These are phyloP conservation scores for Globisporangium rhizosaccharum DNA, from an alignment of 352 stramenopile species.

Conservation along the genomic window DNA sequence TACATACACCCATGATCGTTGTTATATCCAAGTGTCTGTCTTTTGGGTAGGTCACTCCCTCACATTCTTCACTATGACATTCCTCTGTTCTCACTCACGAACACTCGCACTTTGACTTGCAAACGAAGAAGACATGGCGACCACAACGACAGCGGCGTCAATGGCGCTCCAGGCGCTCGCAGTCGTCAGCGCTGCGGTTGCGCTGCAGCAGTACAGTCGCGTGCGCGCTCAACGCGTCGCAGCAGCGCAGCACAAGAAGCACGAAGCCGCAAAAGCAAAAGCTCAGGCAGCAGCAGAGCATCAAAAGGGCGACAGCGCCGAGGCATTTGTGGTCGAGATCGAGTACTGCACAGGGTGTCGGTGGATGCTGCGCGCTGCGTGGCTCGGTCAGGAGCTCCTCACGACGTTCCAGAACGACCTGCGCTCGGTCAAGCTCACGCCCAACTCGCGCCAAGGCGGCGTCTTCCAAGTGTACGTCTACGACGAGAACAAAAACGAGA, in stretches of 20 bases:
- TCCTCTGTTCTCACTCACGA: not conserved
- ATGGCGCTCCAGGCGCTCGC: slow-evolving; percentile 18
- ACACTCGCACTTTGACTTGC: too few species aligned
- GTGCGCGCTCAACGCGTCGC: slow-evolving; percentile 1
- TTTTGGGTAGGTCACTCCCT: not conserved
- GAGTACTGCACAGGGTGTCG: slow-evolving; percentile 89
- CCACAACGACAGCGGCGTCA: not conserved
- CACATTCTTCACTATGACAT: not conserved
- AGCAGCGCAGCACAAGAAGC: not conserved
- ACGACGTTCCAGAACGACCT: slow-evolving; percentile 89
- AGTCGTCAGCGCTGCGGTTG: slow-evolving; percentile 22
- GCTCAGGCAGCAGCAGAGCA: slow-evolving; percentile 1
- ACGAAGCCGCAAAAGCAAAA: slow-evolving; percentile 8
- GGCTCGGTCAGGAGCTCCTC: slow-evolving; percentile 89
- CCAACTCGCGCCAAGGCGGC: slow-evolving; percentile 49
- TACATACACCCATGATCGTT: slow-evolving; percentile 1
- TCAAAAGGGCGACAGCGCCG: slow-evolving; percentile 8
- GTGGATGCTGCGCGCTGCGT: slow-evolving; percentile 87
- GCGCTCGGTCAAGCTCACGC: slow-evolving; percentile 56
- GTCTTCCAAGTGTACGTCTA: slow-evolving; percentile 69
- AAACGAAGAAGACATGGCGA: not conserved
- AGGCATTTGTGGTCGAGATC: slow-evolving; percentile 78
- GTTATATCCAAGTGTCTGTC: not conserved
- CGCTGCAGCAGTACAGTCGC: slow-evolving; percentile 41
- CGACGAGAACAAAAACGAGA: slow-evolving; percentile 15